Base-by-base conservation (phyloP, 768 basidiomycete species). In the Xerocomus brunneocitrinus region DNA sequence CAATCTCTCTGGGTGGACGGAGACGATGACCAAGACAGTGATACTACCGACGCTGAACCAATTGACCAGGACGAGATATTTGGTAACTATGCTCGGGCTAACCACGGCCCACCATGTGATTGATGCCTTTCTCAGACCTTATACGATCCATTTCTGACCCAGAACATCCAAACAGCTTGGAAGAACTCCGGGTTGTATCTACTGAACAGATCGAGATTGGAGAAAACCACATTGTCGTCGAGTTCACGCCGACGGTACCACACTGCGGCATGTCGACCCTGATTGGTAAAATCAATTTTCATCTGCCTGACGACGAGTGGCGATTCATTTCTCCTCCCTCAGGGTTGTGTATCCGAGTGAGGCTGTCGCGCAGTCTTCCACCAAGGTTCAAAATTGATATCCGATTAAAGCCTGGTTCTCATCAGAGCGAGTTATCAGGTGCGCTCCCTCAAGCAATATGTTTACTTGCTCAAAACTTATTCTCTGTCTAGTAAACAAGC, bases 231-330 rank as follows among this genome's bases (percentile, higher is more conserved):
- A 76, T 99, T 48, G 75, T 80, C 34, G 86, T 99, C 58, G 93
- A 95, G 65, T 95, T 98, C 65, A 98, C 97, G 5, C 95, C 97
- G 4, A 98, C 97, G 0, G 91, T 97, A 14, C 95, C 97, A 9
- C 95, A 98, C 64, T 98, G 95, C 58, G 93, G 93, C 46, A 93
- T 94, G 91, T 95, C 93, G 9, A 98, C 95, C 3, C 74, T 98
- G 48, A 98, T 99, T 52, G 95, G 95, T 89, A 59, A 34, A 6
- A 22, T 36, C 0, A n/a, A 19, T 12, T 9, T 19, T 24, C 48
- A 45, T 49, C 32, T 19, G 44, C 47, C 45, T 45, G 38, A n/a
- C 24, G 46, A 19, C 19, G 12, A 5, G 7, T 39, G 36, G 49
- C 42, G 22, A 46, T 39, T 57, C 32, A 57, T 13, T 1, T 24